Conservation (phyloP, 371 early-diverging fungal species). For the Mortierella sp. region DNA sequence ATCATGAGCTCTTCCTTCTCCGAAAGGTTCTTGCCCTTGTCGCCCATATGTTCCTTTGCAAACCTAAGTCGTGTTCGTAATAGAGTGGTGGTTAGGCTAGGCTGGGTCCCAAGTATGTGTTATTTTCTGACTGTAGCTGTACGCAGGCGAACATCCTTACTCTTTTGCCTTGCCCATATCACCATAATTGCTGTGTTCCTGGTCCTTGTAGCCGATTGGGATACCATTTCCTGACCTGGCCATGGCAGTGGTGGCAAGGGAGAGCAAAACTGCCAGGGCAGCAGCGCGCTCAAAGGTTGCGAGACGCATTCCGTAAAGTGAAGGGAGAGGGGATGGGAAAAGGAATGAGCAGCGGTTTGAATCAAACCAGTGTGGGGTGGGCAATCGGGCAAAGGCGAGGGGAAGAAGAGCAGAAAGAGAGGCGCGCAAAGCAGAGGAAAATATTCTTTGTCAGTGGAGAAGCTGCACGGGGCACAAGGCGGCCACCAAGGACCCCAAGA, state of each 20-base stretch:
- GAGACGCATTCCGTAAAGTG: too few relatives aligned
- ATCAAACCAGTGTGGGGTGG: too few relatives aligned
- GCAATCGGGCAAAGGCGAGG: too few relatives aligned
- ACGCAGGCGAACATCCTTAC: slow-evolving; percentile 7
- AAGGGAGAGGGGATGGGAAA: too few relatives aligned
- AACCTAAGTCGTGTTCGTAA: slow-evolving; percentile 23
- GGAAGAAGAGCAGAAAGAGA: too few relatives aligned
- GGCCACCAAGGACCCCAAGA: too few relatives aligned
- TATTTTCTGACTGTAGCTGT: neutral
- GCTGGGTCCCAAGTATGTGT: neutral
- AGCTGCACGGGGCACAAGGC: too few relatives aligned
- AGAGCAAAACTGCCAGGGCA: neutral
- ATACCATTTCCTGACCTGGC: neutral
- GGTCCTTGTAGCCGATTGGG: neutral
- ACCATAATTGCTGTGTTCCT: slow-evolving; percentile 41
- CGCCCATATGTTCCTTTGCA: slow-evolving; percentile 53
- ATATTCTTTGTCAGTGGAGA: too few relatives aligned
- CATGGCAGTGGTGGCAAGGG: neutral
- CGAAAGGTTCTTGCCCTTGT: slow-evolving; percentile 48
- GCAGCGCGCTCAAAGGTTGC: neutral
- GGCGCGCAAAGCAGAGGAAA: too few relatives aligned
- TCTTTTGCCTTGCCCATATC: slow-evolving; percentile 38
- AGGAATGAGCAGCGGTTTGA: too few relatives aligned
- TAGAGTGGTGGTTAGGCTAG: neutral
- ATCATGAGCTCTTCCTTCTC: slow-evolving; percentile 65